A percentile compares a stretch with the other conserved stretches of the same genome.
Conservation (phyloP, 768 basidiomycete genomes). For the Suillus weaverae region DNA sequence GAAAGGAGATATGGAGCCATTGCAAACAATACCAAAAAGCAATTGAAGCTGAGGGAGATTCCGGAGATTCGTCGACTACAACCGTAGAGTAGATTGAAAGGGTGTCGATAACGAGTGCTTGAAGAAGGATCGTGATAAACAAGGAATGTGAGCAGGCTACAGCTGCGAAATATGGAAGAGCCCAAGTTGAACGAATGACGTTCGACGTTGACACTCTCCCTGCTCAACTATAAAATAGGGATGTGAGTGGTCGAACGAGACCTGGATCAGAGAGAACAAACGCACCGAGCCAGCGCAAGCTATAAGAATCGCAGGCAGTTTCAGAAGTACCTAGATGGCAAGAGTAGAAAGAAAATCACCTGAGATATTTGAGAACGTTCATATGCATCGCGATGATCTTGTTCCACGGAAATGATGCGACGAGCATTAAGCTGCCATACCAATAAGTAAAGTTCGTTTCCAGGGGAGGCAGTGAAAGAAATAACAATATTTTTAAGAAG, state of each 20-base stretch:
- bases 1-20: conserved; percentile 22
- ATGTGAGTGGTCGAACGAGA: background rate
- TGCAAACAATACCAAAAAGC: conserved; percentile 5
- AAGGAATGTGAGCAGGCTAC: conserved; percentile 5
- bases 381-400: background rate
- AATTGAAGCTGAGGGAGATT: background rate
- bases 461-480: background rate
- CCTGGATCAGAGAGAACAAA: background rate
- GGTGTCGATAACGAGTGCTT: background rate
- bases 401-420: background rate
- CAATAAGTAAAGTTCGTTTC: background rate
- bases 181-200: background rate
- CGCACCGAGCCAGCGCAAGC: conserved; percentile 1
- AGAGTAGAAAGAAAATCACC: background rate
- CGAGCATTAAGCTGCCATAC: background rate
- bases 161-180: background rate
- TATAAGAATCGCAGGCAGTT: background rate
- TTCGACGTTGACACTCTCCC: background rate
- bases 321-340: background rate
- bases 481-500: background rate
- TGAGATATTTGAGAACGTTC: background rate
- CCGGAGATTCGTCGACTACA: background rate
- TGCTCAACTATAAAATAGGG: background rate
- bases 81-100: conserved; percentile 15
- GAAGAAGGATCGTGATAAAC: background rate